Base-by-base conservation (phyloP, 2,329 filamentous ascomycete species). In the Myriosclerotinia curreyana region DNA sequence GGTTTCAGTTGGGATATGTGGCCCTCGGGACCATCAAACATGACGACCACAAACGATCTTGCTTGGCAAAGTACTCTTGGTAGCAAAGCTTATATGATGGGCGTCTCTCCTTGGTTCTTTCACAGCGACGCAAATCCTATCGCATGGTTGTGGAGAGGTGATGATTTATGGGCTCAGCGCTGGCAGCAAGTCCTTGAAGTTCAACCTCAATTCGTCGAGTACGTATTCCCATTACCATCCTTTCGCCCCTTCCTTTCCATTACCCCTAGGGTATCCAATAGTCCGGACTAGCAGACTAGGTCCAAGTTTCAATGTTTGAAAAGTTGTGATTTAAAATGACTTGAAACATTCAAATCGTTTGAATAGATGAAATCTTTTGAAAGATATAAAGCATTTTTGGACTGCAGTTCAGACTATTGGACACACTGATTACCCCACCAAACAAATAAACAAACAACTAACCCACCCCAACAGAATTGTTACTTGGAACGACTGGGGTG, bases 61-160 rank as follows among this genome's bases (percentile, higher is more conserved):
- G 70, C 70, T 5, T 84, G 78, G 71, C 76, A 78, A 69, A 64
- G 67, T 1, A 71, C 69, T 2, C 66, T 78, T 2, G 65, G 69
- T 1, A 71, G 71, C 6, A 81, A 79, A 69, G 73, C 74, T 4
- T 81, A 77, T 62, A 83, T 84, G 79, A 83, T 83, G 80, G 78
- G 81, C 2, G 79, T 83, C n/a, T 81, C 80, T 0, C 82, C 83
- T 0, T 85, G 82, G 82, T 86, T 86, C 73, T 86, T 81, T 73
- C 86, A 85, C 56, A 82, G 85, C 65, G 80, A 82, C 0, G 76
- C 77, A 8, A 86, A 79, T 69, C 73, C 76, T 50, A 87, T 87
- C 75, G 85, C 86, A 71, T 88, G 85, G 84, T 76, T 86, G 7
- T 88, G 83, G 78, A 79, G 79, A 28, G 82, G 83, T n/a, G 85